Conservation (phyloP, 768 basidiomycete genomes). For the Lactifluus hygrophoroides region DNA sequence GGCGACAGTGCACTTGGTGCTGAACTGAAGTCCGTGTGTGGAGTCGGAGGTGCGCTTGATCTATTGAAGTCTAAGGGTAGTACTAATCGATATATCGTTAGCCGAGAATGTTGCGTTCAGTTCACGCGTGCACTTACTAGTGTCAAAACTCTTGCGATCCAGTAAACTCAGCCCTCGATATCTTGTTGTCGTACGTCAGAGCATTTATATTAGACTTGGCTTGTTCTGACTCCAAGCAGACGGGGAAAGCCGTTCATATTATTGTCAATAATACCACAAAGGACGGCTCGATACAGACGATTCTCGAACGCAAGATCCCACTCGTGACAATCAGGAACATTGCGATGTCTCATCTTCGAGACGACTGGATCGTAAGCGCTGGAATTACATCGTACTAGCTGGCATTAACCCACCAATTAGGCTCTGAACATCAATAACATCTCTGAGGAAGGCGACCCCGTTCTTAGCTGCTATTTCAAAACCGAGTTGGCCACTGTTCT, state of each 20-base stretch:
- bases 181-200: slow-evolving; percentile 67
- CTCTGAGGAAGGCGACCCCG: slow-evolving; percentile 93
- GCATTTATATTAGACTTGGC: not conserved
- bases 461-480: slow-evolving; percentile 90
- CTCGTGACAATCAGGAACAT: slow-evolving; percentile 82
- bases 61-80: not conserved
- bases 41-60: slow-evolving; percentile 53
- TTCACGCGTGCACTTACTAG: slow-evolving; percentile 67
- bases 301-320: slow-evolving; percentile 81
- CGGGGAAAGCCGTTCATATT: slow-evolving; percentile 78
- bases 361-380: slow-evolving; percentile 83
- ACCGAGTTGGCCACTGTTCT: slow-evolving; percentile 85
- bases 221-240: slow-evolving; percentile 36
- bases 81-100: slow-evolving; percentile 20
- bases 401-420: slow-evolving; percentile 31
- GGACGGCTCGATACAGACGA: slow-evolving; percentile 49
- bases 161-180: slow-evolving; percentile 90
- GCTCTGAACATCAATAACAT: slow-evolving; percentile 59
- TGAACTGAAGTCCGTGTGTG: slow-evolving; percentile 63
- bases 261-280: slow-evolving; percentile 46
- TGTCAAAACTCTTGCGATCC: slow-evolving; percentile 78
- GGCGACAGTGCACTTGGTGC: slow-evolving; percentile 71
- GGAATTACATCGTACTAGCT: not conserved
- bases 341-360: slow-evolving; percentile 78
- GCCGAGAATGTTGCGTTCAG: slow-evolving; percentile 83